Evolutionary conservation across 495 filamentous ascomycete species (phyloP).

Genomic region (Talaromyces borbonicus): DNA sequence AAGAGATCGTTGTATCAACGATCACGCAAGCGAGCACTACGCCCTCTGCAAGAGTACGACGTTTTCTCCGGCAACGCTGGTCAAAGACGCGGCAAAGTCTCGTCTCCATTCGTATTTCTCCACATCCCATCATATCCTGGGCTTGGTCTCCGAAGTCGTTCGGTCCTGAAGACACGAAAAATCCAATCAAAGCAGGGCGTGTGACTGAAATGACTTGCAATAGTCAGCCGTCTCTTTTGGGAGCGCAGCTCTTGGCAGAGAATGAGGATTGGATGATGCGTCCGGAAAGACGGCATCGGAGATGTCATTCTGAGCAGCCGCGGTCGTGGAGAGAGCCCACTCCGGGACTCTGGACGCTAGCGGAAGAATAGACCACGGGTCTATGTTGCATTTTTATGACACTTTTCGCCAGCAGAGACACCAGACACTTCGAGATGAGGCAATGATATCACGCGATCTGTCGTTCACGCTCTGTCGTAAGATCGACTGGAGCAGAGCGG

Average conservation of each 20-base stretch:
- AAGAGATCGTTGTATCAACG: conserved; percentile 10
- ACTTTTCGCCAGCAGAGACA: not conserved
- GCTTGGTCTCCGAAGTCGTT: not conserved
- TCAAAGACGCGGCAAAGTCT: conserved; percentile 22
- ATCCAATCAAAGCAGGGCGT: not conserved
- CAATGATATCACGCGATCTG: not conserved
- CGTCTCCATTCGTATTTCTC: not conserved
- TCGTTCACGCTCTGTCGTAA: too few species aligned
- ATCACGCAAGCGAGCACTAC: conserved; percentile 8
- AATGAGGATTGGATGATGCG: conserved; percentile 2
- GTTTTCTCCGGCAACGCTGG: conserved; percentile 27
- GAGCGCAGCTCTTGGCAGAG: not conserved
- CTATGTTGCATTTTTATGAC: not conserved
- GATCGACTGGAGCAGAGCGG: too few species aligned
- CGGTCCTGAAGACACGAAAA: not conserved
- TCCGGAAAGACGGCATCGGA: conserved; percentile 23
- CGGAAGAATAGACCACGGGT: conserved; percentile 14
- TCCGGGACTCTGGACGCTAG: conserved; percentile 31
- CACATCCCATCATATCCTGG: not conserved
- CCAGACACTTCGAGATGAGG: not conserved
- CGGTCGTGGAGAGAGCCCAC: conserved; percentile 32
- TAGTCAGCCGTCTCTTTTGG: not conserved
- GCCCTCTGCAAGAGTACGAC: conserved; percentile 15
- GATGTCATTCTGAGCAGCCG: conserved; percentile 36
- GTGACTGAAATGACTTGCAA: not conserved